Conservation (phyloP, 177 flowering plant genomes). For the Vitis hybrid region DNA sequence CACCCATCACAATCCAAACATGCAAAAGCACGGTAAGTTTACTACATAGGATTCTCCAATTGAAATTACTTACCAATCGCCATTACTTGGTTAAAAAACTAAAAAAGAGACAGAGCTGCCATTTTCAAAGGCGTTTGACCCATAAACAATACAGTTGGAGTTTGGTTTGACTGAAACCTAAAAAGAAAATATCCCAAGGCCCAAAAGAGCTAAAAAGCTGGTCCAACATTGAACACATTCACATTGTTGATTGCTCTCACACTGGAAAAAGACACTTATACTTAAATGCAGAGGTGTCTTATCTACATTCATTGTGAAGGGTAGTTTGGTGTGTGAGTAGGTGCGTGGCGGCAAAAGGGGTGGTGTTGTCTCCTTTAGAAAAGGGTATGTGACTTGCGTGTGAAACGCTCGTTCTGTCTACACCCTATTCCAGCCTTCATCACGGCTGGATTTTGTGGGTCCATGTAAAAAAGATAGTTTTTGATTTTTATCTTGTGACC, state of each 20-base stretch:
- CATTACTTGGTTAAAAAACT: background rate
- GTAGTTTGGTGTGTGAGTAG: constrained; percentile 22
- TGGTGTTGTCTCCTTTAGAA: constrained; percentile 9
- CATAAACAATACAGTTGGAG: constrained; percentile 7
- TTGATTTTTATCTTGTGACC: background rate
- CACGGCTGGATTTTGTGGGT: background rate
- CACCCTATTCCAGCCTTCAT: background rate
- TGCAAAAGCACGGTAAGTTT: background rate
- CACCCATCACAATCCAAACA: background rate
- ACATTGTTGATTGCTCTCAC: background rate
- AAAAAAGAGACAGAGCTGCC: background rate
- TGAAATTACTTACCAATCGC: background rate
- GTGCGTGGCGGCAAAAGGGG: constrained; percentile 13
- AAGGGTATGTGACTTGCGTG: background rate
- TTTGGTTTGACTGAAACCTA: constrained; percentile 13
- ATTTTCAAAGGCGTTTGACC: constrained; percentile 5
- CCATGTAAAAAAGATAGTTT: background rate
- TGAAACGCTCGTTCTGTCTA: background rate
- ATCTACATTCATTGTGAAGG: background rate
- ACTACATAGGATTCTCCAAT: constrained; percentile 11
- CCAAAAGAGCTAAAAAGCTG: background rate
- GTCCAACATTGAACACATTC: constrained; percentile 14
- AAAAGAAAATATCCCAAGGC: background rate
- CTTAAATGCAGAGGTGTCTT: background rate
- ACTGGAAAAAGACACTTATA: background rate